Base-by-base conservation (phyloP, 2,329 filamentous ascomycete genomes). In the Talaromyces pinophilus region DNA sequence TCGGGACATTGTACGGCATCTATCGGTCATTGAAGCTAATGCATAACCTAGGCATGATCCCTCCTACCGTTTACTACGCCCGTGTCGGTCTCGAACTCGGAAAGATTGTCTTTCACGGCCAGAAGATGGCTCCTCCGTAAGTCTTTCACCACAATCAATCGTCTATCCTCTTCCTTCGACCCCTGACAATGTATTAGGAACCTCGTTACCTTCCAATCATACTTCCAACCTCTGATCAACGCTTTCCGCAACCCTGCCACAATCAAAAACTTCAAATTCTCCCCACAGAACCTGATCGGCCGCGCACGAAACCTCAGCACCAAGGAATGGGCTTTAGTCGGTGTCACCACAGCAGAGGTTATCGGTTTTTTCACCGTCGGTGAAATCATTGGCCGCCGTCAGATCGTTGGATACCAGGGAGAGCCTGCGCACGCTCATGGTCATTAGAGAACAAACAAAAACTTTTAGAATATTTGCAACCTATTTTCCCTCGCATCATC, bases 291-390 rank as follows among this genome's bases (percentile, higher is more conserved):
- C 69, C 73, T 87, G 71, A 75, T 90, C 70, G 80, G 82, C 72
- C 82, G 83, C 71, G 78, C 91, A 75, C 88, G 91, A 77, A 91
- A 88, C 82, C 74, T 95, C 74, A 90, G 87, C 80, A 84, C 82
- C 71, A 85, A 88, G 72, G 90, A 96, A 80, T 78, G 94, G 72
- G 86, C 86, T 64, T 82, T 90, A 63, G 90, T 86, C 68, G 92
- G 91, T 73, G 91, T 99, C 67, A 83, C 97, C 69, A 82, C 85
- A 59, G 93, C 93, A 65, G 94, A 99, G 83, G 86, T 92, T 61
- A 82, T 99, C 72, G 95, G 95, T 69, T 99, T 99, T 87, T 99
- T 98, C 87, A 96, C 93, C 69, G 88, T 98, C 64, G 95, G 95
- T 71, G 93, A 98, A 86, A 98, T 99, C 81, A 89, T 99, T 75